These are phyloP conservation scores for Microbotryum intermedium DNA, from an alignment of 1,284 basidiomycete species.

Conservation along the genomic window DNA sequence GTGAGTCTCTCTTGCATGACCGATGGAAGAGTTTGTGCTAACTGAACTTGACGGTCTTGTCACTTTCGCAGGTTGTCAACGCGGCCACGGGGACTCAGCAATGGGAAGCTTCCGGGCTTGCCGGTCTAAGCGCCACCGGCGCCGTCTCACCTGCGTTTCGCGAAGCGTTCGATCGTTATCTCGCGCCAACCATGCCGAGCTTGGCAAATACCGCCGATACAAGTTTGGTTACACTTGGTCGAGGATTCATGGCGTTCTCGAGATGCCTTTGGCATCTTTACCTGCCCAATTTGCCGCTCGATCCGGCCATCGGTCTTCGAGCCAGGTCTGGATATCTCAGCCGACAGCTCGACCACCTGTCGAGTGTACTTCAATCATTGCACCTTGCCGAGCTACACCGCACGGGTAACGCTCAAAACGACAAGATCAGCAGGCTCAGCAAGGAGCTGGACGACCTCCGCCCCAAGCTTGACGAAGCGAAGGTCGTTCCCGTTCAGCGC, in stretches of 20 bases:
- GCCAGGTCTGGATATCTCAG: conserved; percentile 18
- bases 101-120: no score
- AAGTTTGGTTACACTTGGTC: conserved; percentile 45
- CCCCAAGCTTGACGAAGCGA: conserved; percentile 31
- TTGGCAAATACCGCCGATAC: conserved; percentile 6
- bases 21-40: no score
- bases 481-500: conserved; percentile 34
- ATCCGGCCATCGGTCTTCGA: conserved; percentile 61
- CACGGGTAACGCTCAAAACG: conserved; percentile 56
- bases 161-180: conserved; percentile 11
- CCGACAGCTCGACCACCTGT: conserved; percentile 16
- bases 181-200: neutral
- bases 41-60: no score
- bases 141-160: conserved; percentile 1
- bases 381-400: conserved; percentile 50
- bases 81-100: no score
- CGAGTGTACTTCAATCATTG: conserved; percentile 48
- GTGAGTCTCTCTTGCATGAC: conserved; percentile 4
- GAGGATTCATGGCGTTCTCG: conserved; percentile 59
- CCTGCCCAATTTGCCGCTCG: conserved; percentile 76
- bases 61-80: no score
- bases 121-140: no score
- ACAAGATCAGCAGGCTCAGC: conserved; percentile 41
- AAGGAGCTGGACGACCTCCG: conserved; percentile 38
- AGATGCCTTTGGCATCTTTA: conserved; percentile 59